Conservation (phyloP, 2,329 filamentous ascomycete genomes). For the Trichoderma sp. region DNA sequence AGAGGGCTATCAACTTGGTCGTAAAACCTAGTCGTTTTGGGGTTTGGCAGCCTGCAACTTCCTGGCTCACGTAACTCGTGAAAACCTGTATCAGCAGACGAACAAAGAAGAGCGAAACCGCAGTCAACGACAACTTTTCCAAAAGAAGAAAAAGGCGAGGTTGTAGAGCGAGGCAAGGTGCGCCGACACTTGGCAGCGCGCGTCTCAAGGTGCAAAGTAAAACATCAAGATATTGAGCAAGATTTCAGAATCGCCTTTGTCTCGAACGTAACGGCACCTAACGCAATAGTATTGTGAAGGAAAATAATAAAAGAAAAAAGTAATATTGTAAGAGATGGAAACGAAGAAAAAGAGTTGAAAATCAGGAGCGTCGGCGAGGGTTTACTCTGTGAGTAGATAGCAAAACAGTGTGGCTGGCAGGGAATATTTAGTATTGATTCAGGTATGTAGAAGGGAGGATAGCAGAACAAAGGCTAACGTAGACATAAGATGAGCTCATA, state of each 20-base stretch:
- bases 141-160: background rate
- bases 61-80: background rate
- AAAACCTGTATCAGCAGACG: background rate
- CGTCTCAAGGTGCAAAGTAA: background rate
- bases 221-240: background rate
- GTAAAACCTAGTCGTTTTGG: background rate
- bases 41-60: background rate
- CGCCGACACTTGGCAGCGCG: background rate
- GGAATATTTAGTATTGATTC: background rate
- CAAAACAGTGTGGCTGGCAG: background rate
- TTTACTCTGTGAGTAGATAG: background rate
- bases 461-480: background rate
- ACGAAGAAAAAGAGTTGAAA: background rate
- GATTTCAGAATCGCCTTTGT: background rate
- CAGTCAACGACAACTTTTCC: background rate
- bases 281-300: background rate
- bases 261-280: background rate
- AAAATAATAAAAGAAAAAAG: background rate
- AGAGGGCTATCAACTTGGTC: background rate
- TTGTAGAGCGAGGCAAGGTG: background rate
- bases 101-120: background rate
- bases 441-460: background rate
- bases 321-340: background rate
- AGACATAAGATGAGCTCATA: too few species aligned
- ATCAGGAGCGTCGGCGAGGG: background rate